A percentile compares a stretch with the other conserved stretches of the same genome.
Evolutionary conservation across 352 stramenopile genomes (phyloP).

Genomic region (Phytophthora chlamydospora): DNA sequence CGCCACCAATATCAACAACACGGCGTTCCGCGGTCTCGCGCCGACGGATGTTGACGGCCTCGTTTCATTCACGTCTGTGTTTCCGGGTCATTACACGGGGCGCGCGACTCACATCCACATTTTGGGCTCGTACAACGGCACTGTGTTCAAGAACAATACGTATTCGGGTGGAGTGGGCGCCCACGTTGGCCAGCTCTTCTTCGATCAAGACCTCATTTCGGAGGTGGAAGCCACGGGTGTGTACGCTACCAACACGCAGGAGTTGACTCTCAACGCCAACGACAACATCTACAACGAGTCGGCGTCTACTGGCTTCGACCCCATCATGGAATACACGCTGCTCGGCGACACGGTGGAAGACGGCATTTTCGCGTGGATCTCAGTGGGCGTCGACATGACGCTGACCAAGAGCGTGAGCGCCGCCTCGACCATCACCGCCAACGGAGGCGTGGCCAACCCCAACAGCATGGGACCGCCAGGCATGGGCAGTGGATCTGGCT

Average conservation of each 20-base stretch:
- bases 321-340: constrained; percentile 30
- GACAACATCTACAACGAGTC: constrained; percentile 31
- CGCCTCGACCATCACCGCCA: constrained; percentile 33
- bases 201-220: constrained; percentile 32
- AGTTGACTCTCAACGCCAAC: constrained; percentile 23
- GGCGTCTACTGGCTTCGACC: constrained; percentile 21
- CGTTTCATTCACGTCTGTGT: constrained; percentile 27
- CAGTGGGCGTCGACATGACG: constrained; percentile 35
- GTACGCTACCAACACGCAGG: constrained; percentile 30
- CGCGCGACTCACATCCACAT: constrained; percentile 38
- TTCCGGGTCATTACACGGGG: constrained; percentile 34
- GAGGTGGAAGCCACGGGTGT: constrained; percentile 26
- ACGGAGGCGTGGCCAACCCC: constrained; percentile 26
- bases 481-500: not conserved
- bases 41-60: constrained; percentile 25
- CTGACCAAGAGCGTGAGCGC: constrained; percentile 27
- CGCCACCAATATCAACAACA: constrained; percentile 36
- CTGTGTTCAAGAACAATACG: constrained; percentile 34
- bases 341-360: constrained; percentile 24
- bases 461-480: constrained; percentile 21
- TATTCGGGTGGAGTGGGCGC: constrained; percentile 28
- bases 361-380: constrained; percentile 37
- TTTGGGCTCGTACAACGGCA: constrained; percentile 34
- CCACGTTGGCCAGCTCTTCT: constrained; percentile 33
- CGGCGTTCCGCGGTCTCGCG: constrained; percentile 28